Conservation (phyloP, 1,139 yeast species). For the Suhomyces panamericanus region DNA sequence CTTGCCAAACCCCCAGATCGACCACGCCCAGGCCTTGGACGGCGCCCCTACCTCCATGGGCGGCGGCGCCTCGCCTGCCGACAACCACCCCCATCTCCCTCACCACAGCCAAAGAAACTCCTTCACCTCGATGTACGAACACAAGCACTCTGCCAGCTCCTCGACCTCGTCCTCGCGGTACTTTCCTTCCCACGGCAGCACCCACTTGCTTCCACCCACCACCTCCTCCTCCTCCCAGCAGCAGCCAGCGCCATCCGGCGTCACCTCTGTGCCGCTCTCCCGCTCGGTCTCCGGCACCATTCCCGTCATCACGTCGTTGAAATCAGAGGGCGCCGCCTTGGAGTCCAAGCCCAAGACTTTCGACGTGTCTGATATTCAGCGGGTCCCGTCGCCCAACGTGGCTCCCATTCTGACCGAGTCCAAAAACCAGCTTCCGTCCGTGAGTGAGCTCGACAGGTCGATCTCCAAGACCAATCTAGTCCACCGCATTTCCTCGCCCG, state of each 20-base stretch:
- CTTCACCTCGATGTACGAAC: slow-evolving; percentile 24
- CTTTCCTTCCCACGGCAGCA: slow-evolving; percentile 6
- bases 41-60: slow-evolving; percentile 9
- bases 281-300: slow-evolving; percentile 7
- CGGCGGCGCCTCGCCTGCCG: too few species aligned
- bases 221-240: not conserved
- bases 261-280: not conserved
- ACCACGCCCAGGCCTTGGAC: slow-evolving; percentile 10
- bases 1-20: slow-evolving; percentile 25
- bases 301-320: slow-evolving; percentile 7
- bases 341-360: slow-evolving; percentile 4
- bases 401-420: slow-evolving; percentile 7
- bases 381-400: slow-evolving; percentile 5
- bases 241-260: slow-evolving; percentile 1
- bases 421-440: slow-evolving; percentile 32
- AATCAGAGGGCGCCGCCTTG: slow-evolving; percentile 1
- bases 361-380: slow-evolving; percentile 2
- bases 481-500: slow-evolving; percentile 13
- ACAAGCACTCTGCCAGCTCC: slow-evolving; percentile 6
- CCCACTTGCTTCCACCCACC: slow-evolving; percentile 9
- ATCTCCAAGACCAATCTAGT: slow-evolving; percentile 16
- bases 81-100: not conserved
- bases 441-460: slow-evolving; percentile 40
- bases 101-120: slow-evolving; percentile 16
- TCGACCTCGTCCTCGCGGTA: slow-evolving; percentile 8